Percentiles rank a stretch among this genome's conserved stretches.
Evolutionary conservation across 768 basidiomycete species (phyloP).

Genomic region (Clitopilus hobsonii): DNA sequence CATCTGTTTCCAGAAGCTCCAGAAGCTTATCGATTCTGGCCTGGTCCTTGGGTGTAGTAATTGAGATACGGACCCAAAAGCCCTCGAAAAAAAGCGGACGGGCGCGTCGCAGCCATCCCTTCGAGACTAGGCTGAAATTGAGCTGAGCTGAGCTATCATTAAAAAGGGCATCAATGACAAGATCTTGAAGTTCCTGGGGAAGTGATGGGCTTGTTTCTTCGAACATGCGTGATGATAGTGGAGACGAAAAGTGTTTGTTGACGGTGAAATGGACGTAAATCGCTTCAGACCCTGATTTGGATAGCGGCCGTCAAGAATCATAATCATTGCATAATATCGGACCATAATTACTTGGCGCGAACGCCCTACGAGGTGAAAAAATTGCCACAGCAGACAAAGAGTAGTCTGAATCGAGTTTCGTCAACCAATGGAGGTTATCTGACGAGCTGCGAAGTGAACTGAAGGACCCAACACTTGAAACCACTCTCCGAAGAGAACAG

Average conservation of each 20-base stretch:
- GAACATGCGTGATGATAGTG: no score
- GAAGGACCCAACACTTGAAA: constrained; percentile 17
- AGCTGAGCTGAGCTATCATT: neutral
- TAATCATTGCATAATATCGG: no score
- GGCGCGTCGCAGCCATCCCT: neutral
- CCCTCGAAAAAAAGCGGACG: neutral
- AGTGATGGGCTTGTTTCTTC: neutral
- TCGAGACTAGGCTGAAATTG: neutral
- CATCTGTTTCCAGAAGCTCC: neutral
- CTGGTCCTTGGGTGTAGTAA: neutral
- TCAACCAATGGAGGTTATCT: neutral
- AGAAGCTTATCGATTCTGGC: neutral
- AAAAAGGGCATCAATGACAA: neutral
- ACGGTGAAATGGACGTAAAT: no score
- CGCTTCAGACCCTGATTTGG: no score
- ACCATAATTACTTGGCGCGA: neutral
- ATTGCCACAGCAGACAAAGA: constrained; percentile 31
- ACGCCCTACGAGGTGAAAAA: constrained; percentile 7
- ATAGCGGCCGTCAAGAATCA: no score
- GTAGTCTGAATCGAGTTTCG: constrained; percentile 43
- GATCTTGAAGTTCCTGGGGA: neutral
- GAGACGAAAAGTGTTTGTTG: no score
- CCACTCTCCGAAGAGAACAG: neutral
- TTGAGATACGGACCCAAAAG: neutral
- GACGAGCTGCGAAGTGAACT: constrained; percentile 33